Evolutionary conservation across 208 protist species (phyloP), one percentile per base, ranked within the genome.

Genomic region (Lotmaria passim): DNA sequence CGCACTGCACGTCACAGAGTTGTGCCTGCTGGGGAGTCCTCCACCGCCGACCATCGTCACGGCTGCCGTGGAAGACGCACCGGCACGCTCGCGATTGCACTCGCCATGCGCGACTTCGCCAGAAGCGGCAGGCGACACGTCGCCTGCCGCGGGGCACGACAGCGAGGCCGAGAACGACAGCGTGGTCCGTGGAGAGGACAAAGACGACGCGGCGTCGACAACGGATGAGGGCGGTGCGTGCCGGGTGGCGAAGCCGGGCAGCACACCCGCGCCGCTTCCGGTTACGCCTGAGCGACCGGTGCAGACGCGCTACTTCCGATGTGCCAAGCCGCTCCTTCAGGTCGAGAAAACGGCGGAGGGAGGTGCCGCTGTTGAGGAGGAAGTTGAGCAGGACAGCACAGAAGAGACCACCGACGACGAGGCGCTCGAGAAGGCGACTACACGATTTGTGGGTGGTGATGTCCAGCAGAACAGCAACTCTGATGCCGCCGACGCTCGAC

Each of bases 261-360:
- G 17, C 28, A 56, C 52, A 23, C 34, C 66, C n/a, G 43, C 34
- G 17, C 33, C 47, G 28, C 19, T 56, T 36, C 69, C 69, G 48
- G 43, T 62, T 8, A 61, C 69, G 19, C 69, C 69, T 17, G 38
- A 56, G n/a, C 69, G 41, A 1, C 51, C 60, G 24, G 26, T 21
- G 41, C 58, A 51, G 43, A 28, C 34, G 58, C 59, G 52, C 11
- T 75, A 55, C 60, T 51, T 68, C 19, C 59, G 69, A 11, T 50
- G 38, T 19, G 21, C 39, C 28, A 62, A 46, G 33, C 41, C 69
- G 31, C 51, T 50, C 26, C 33, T 56, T n/a, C 23, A 47, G 36
- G 11, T 47, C 30, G n/a, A 6, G 8, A 59, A 8, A 6, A 59
- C 6, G 3, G 36, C 6, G 36, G 36, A 39, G 36, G 36, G 36